A percentile compares a stretch with the other conserved stretches of the same genome.
Conservation (phyloP, 148 eudicot genomes). For the Limonium bicolor region DNA sequence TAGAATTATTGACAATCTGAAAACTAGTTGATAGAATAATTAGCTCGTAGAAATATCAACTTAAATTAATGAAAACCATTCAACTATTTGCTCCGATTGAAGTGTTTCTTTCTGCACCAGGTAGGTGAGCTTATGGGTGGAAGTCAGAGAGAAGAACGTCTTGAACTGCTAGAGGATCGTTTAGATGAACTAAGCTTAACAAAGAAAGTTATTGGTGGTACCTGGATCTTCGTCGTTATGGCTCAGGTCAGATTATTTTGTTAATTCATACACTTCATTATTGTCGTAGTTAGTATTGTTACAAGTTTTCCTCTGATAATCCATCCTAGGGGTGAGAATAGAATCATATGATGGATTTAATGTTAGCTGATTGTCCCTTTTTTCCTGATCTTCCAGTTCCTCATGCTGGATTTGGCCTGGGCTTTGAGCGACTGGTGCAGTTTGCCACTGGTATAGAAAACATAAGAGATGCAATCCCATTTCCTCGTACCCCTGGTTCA, state of each 20-base stretch:
- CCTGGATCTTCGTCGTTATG: slow-evolving; percentile 95
- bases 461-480: slow-evolving; percentile 90
- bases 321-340: not conserved
- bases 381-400: slow-evolving; percentile 47
- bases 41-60: too few relatives aligned
- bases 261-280: slow-evolving; percentile 8
- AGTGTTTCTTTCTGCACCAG: slow-evolving; percentile 18
- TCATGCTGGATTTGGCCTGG: slow-evolving; percentile 95
- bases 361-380: not conserved
- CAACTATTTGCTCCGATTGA: too few relatives aligned
- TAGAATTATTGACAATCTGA: too few relatives aligned
- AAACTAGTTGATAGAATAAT: too few relatives aligned
- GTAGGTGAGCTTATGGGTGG: slow-evolving; percentile 99
- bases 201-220: slow-evolving; percentile 99
- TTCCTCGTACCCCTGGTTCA: slow-evolving; percentile 88
- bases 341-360: not conserved
- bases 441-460: slow-evolving; percentile 95
- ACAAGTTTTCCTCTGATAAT: not conserved
- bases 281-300: not conserved
- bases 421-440: slow-evolving; percentile 95
- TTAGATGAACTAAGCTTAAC: slow-evolving; percentile 67
- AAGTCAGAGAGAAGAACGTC: slow-evolving; percentile 99
- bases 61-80: too few relatives aligned
- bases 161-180: slow-evolving; percentile 62
- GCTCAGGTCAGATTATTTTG: slow-evolving; percentile 52